Evolutionary conservation across 805 yeast genomes (phyloP), one percentile per base, ranked within the genome.

Genomic region (Myxozyma neglecta): DNA sequence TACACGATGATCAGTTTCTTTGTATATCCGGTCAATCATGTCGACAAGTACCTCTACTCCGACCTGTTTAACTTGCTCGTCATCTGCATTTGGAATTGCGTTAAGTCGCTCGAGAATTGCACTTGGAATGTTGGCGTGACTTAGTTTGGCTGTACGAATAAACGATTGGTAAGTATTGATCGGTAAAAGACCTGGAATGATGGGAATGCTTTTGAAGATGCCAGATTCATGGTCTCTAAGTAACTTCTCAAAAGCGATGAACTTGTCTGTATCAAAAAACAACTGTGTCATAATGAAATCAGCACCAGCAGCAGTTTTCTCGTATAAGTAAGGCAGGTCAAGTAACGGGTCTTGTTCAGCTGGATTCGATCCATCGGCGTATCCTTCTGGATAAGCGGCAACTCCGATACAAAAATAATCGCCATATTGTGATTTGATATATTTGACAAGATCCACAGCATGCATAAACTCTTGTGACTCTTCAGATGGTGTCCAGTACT

Each of bases 331-430:
- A 6, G 94, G 93, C 51, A 93, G 70, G 74, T 93, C 99, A 51
- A 81, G 81, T 24, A 73, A 72, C 0, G 87, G 85, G 69, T 84
- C 82, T 73, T 91, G 97, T 16, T 20, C 55, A 39, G 64, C 69
- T 6, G 71, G 69, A 40, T 79, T 80, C 8, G 83, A 75, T 13
- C 96, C 93, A 68, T 92, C 97, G 40, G 90, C 91, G 75, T 93
- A 97, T 18, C 99, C 99, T 73, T 93, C 99, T 8, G 99, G 97
- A 74, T 93, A 93, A 0, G 96, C 97, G 1, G 99, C 99, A 14
- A 93, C 99, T 63, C 99, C 99, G 58, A 93, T 80, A 72, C 97
- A 89, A 76, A 93, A 93, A 69, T 85, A 87, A 71, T 89, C 89
- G 2, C 90, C 94, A 72, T 92, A 80, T 52, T 83, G 73, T 57